Evolutionary conservation across 2,329 filamentous ascomycete species (phyloP), one percentile per base, ranked within the genome.

Genomic region (Colletotrichum simmondsii): DNA sequence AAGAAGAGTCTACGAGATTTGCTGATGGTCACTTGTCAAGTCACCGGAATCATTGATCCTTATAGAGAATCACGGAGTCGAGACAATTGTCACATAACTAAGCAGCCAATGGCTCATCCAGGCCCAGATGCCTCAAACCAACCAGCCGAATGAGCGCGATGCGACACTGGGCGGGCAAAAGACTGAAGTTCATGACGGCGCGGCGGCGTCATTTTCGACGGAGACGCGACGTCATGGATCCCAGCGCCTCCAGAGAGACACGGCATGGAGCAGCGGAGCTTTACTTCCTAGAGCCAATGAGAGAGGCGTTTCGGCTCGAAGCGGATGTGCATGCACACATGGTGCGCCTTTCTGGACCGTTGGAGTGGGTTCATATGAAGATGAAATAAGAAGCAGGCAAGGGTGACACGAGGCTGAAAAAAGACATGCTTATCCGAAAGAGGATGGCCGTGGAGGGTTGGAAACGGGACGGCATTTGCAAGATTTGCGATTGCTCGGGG

Each of bases 211-310:
- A 72, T 65, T 42, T 65, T 49, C 22, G 22, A 70, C 60, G 49
- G 60, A 30, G 54, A 61, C 16, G 12, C 70, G 70, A 72, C 70
- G 70, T 72, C 70, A 72, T 72, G 42, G 60, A 72, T 49, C 14
- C 46, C 49, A 16, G 22, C 19, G 19, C 19, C 42, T n/a, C 42
- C 42, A 49, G 42, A 49, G 66, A 37, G 32, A 14, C 26, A 58
- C 68, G 68, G 68, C 16, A 16, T 52, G 57, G 37, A 42, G 63
- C 46, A 24, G 56, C 63, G 46, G 63, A 71, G 63, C 56, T 42
- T 11, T 58, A 2, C 24, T 49, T 32, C 46, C 26, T 14, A 30
- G 57, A 37, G 26, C 68, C 68, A 71, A 71, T 71, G 56, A 61
- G 56, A 60, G 10, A 22, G 30, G 22, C 24, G 16, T n/a, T 49